Base-by-base conservation (phyloP, 805 yeast genomes). In the Zygotorulaspora sp. region DNA sequence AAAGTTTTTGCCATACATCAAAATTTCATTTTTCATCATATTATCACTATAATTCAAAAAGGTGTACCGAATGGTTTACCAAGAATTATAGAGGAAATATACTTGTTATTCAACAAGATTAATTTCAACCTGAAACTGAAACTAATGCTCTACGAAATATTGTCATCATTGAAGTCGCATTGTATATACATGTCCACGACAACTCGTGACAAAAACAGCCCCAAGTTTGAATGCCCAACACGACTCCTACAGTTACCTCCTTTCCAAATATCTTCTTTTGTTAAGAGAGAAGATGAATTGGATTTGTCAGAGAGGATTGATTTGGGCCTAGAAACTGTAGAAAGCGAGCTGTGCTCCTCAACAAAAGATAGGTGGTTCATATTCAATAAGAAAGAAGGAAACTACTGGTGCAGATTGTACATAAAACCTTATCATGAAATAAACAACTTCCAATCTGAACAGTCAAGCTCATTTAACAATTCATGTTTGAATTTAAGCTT, bases 261-360 rank as follows among this genome's bases (percentile, higher is more conserved):
- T 6, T 60, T 60, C 28, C 51, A 55, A 40, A 59, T 58, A 5
- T 57, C 63, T 8, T 60, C 63, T 10, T 60, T 60, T 26, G 40
- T 48, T 14, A 45, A 43, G 21, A 39, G 40, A 12, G 23, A 37
- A 17, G 25, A 29, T 14, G 23, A 17, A 6, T 21, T 30, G 3
- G 46, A 39, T 6, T 28, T 28, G 2, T 27, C 26, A 6, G 38
- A 32, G 8, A 35, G 32, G 15, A 20, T 32, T 15, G 42, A 39
- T 8, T 26, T 47, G 12, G 51, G 50, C 11, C 26, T 47, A 16
- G 25, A 18, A 12, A 35, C 25, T 24, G 26, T 35, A 10, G 35
- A 34, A 14, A 32, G 41, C 3, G 24, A 24, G 19, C 21, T 19
- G n/a, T n/a, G n/a, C n/a, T 17, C 23, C 10, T 30, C 30, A 3